A percentile compares a stretch with the other conserved stretches of the same genome.
phyloP scores from a whole-genome alignment of 1,284 basidiomycete species.

The Marasmius oreades region DNA sequence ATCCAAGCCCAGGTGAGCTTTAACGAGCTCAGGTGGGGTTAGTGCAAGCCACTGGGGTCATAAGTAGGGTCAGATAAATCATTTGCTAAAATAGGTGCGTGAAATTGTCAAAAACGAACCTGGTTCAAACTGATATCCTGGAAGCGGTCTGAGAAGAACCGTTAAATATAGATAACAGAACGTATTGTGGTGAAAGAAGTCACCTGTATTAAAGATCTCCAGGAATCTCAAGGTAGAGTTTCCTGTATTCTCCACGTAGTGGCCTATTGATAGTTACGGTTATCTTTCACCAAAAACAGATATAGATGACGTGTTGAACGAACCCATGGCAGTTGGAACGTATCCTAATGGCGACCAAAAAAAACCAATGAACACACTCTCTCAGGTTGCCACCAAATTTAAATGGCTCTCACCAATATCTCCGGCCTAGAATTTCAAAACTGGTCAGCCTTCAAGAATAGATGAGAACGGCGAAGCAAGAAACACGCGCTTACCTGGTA shows the following conservation, averaged over 20 bases:
- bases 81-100: background rate
- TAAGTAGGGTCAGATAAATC: slow-evolving; percentile 6
- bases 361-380: slow-evolving; percentile 1
- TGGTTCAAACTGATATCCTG: slow-evolving; percentile 64
- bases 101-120: slow-evolving; percentile 30
- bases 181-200: slow-evolving; percentile 1
- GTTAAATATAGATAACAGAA: no score
- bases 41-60: slow-evolving; percentile 57
- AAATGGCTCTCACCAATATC: slow-evolving; percentile 47
- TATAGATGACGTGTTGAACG: slow-evolving; percentile 6
- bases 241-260: slow-evolving; percentile 72
- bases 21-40: slow-evolving; percentile 57
- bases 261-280: slow-evolving; percentile 32
- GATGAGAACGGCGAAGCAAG: slow-evolving; percentile 3
- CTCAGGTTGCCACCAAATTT: background rate
- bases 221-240: slow-evolving; percentile 60
- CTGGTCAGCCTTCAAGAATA: background rate
- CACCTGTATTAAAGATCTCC: slow-evolving; percentile 61
- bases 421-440: slow-evolving; percentile 38
- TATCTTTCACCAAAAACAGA: background rate
- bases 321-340: slow-evolving; percentile 55
- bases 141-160: slow-evolving; percentile 42
- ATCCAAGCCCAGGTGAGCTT: slow-evolving; percentile 54
- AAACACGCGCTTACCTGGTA: slow-evolving; percentile 39
- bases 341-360: slow-evolving; percentile 34